Evolutionary conservation across 1,284 basidiomycete genomes (phyloP).

Genomic region (Thecaphora frezii): DNA sequence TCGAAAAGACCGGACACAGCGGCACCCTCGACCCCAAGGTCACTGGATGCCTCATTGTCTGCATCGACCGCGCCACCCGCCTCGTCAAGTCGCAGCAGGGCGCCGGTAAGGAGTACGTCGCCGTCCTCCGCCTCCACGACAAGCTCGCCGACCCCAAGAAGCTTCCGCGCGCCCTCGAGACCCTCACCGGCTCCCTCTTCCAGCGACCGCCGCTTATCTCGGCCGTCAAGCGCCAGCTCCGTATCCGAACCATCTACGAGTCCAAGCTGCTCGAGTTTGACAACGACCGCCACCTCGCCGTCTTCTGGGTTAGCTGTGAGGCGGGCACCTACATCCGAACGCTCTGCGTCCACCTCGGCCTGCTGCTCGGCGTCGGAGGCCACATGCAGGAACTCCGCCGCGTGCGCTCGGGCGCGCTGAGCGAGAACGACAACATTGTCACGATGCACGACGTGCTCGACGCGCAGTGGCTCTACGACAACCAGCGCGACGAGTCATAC

Average conservation of each 20-base stretch:
- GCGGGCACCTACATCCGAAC: constrained; percentile 99
- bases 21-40: constrained; percentile 99
- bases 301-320: constrained; percentile 99
- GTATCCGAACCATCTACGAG: constrained; percentile 96
- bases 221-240: constrained; percentile 96
- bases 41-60: constrained; percentile 96
- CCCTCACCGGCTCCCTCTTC: constrained; percentile 95
- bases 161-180: constrained; percentile 90
- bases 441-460: constrained; percentile 99
- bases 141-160: constrained; percentile 77
- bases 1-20: constrained; percentile 97
- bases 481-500: constrained; percentile 97
- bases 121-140: constrained; percentile 88
- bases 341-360: constrained; percentile 92
- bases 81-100: constrained; percentile 99
- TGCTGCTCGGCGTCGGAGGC: constrained; percentile 92
- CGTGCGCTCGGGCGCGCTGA: constrained; percentile 91
- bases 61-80: constrained; percentile 98
- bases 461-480: constrained; percentile 98
- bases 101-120: constrained; percentile 98
- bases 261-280: constrained; percentile 96
- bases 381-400: constrained; percentile 99
- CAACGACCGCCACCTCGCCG: constrained; percentile 91
- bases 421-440: constrained; percentile 96
- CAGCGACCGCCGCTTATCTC: constrained; percentile 98